Evolutionary conservation across 495 filamentous ascomycete species (phyloP).

Genomic region (Aspergillus leporis): DNA sequence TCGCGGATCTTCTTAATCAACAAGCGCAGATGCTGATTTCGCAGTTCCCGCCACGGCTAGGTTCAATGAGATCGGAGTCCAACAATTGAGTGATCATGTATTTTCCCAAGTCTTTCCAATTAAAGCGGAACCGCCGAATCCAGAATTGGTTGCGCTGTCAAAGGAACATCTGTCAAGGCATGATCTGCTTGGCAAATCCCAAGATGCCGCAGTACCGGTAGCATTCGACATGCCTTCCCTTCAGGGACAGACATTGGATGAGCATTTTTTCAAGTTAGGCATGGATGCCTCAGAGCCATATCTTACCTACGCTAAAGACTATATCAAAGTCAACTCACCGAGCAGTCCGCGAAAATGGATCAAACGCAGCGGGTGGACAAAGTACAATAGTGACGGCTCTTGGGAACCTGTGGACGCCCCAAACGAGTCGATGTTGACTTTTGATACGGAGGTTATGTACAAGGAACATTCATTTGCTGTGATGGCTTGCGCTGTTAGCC

Average conservation of each 20-base stretch:
- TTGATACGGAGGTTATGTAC: conserved; percentile 97
- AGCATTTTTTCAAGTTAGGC: conserved; percentile 92
- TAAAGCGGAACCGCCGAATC: conserved; percentile 55
- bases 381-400: conserved; percentile 75
- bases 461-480: conserved; percentile 87
- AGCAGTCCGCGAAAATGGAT: conserved; percentile 79
- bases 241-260: conserved; percentile 80
- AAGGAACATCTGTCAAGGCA: conserved; percentile 83
- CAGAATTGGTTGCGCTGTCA: conserved; percentile 74
- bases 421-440: conserved; percentile 77
- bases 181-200: conserved; percentile 86
- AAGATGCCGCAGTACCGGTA: conserved; percentile 71
- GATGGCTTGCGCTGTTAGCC: conserved; percentile 91
- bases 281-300: conserved; percentile 90
- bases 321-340: conserved; percentile 64
- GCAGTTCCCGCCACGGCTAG: conserved; percentile 62
- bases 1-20: not conserved
- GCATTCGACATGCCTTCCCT: conserved; percentile 82
- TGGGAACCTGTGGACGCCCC: conserved; percentile 73
- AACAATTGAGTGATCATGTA: conserved; percentile 82
- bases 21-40: conserved; percentile 25
- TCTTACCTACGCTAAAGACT: conserved; percentile 69
- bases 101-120: conserved; percentile 80
- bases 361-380: conserved; percentile 88
- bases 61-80: conserved; percentile 90